These are phyloP conservation scores for Fraxinus baroniana DNA, from an alignment of 305 asterid species.

Conservation along the genomic window DNA sequence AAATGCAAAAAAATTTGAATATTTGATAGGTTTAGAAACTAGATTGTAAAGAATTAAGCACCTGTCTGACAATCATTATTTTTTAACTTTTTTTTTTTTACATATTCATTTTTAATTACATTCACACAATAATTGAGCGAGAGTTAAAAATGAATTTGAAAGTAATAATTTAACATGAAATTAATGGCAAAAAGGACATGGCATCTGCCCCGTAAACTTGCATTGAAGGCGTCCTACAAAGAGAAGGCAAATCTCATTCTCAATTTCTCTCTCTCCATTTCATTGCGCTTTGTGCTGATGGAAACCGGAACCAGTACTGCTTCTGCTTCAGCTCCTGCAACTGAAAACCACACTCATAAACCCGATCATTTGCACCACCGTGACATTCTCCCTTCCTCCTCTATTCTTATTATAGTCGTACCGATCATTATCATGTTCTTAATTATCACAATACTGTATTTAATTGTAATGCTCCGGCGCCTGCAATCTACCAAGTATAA, in stretches of 20 bases:
- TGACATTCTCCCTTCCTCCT: conserved; percentile 43
- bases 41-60: too few relatives aligned
- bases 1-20: not conserved
- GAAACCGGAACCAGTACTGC: conserved; percentile 23
- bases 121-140: too few relatives aligned
- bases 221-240: not conserved
- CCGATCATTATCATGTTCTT: conserved; percentile 53
- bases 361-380: conserved; percentile 23
- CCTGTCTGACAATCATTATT: too few relatives aligned
- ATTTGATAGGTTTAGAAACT: not conserved
- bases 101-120: too few relatives aligned
- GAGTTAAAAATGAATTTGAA: too few relatives aligned
- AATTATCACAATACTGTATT: conserved; percentile 46
- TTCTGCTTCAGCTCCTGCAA: conserved; percentile 9
- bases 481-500: conserved; percentile 29
- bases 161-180: too few relatives aligned
- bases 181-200: too few relatives aligned
- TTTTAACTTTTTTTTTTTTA: too few relatives aligned
- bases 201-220: too few relatives aligned
- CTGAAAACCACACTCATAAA: conserved; percentile 11
- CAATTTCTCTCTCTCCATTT: not conserved
- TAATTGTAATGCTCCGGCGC: conserved; percentile 56
- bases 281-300: conserved; percentile 20
- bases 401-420: conserved; percentile 50
- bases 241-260: not conserved